phyloP scores from a whole-genome alignment of 2,329 filamentous ascomycete species.

The Myrmaecium sp. region DNA sequence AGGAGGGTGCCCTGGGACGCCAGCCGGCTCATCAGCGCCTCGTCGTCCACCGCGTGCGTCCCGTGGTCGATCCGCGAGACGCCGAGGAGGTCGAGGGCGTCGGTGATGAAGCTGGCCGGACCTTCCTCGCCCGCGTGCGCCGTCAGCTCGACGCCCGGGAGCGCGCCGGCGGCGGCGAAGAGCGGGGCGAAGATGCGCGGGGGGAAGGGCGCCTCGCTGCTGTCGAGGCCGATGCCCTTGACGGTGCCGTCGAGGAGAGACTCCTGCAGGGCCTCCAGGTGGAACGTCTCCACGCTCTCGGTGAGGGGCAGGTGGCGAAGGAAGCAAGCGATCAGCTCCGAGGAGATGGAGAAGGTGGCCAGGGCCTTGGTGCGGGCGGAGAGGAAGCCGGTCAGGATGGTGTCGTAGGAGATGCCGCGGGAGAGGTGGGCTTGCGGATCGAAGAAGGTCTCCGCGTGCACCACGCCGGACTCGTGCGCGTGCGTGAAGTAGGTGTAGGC shows the following conservation, averaged over 20 bases:
- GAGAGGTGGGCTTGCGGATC: constrained; percentile 59
- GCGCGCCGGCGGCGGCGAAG: constrained; percentile 35
- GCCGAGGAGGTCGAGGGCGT: constrained; percentile 43
- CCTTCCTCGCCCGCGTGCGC: constrained; percentile 66
- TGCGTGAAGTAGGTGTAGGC: constrained; percentile 54
- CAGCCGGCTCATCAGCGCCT: constrained; percentile 39
- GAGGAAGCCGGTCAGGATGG: constrained; percentile 46
- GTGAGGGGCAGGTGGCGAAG: constrained; percentile 49
- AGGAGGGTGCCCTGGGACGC: constrained; percentile 42
- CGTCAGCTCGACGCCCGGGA: constrained; percentile 42
- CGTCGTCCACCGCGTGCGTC: constrained; percentile 45
- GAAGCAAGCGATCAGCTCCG: constrained; percentile 54
- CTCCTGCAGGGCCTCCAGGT: constrained; percentile 26
- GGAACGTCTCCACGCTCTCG: constrained; percentile 34
- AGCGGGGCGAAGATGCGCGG: constrained; percentile 42
- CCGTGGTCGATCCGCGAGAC: constrained; percentile 61
- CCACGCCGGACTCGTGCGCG: constrained; percentile 46
- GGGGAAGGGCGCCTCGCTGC: constrained; percentile 32
- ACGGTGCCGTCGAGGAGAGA: constrained; percentile 35
- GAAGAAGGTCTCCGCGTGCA: constrained; percentile 65
- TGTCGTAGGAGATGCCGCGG: constrained; percentile 45
- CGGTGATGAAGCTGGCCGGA: constrained; percentile 45
- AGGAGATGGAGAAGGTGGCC: constrained; percentile 45
- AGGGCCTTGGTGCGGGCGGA: constrained; percentile 44
- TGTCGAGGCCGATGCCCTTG: constrained; percentile 50